phyloP scores from a whole-genome alignment of 495 filamentous ascomycete species.

The Tuber borchii region DNA sequence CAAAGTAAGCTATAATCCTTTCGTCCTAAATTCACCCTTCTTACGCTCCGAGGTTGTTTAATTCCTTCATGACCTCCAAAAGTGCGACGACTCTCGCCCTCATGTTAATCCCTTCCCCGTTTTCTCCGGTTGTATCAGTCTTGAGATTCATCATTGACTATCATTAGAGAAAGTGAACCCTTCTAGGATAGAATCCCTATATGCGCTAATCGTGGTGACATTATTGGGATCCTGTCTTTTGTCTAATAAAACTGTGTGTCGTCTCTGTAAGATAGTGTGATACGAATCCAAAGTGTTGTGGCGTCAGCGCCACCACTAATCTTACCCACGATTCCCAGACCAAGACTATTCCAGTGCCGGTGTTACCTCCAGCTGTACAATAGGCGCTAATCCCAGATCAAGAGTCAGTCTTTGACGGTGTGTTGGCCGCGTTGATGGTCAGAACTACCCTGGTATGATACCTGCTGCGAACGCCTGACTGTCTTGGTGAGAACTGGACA shows the following conservation, averaged over 20 bases:
- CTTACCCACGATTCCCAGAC: neutral
- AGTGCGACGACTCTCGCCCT: constrained; percentile 53
- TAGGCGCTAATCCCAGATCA: constrained; percentile 2
- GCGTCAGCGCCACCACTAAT: neutral
- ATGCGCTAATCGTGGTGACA: constrained; percentile 54
- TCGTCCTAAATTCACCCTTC: neutral
- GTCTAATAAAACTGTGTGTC: constrained; percentile 52
- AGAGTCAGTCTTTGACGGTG: constrained; percentile 26
- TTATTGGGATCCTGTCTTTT: constrained; percentile 52
- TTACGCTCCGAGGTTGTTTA: constrained; percentile 47
- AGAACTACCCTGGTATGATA: constrained; percentile 43
- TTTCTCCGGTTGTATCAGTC: constrained; percentile 26
- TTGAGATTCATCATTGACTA: neutral
- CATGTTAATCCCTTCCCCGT: constrained; percentile 47
- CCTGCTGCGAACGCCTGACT: constrained; percentile 52
- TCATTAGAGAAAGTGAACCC: neutral
- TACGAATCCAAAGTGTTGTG: constrained; percentile 11
- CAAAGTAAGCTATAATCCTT: constrained; percentile 48
- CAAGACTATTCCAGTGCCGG: neutral
- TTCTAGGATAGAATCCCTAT: constrained; percentile 53
- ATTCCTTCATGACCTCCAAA: constrained; percentile 51
- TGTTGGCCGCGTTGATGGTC: constrained; percentile 41
- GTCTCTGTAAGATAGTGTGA: constrained; percentile 42
- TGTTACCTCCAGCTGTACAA: neutral
- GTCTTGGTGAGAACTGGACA: constrained; percentile 49